A percentile compares a stretch with the other conserved stretches of the same genome.
phyloP scores from a whole-genome alignment of 345 rosid genomes.

The Brassica napus region DNA sequence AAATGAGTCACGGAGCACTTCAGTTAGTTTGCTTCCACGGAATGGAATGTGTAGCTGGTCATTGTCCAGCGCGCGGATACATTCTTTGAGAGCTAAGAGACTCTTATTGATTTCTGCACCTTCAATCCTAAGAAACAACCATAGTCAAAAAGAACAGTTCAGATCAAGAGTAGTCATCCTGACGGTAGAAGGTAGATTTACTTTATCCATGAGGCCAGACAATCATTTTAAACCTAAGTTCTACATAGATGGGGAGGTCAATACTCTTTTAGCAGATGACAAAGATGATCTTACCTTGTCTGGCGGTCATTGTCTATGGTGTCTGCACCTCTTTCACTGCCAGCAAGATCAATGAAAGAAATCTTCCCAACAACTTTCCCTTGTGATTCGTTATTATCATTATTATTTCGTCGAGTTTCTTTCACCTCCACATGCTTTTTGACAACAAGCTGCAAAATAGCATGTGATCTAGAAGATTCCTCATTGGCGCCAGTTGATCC shows the following conservation, averaged over 20 bases:
- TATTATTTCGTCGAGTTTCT: conserved; percentile 79
- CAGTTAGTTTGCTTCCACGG: conserved; percentile 95
- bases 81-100: conserved; percentile 94
- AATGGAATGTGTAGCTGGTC: conserved; percentile 97
- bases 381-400: conserved; percentile 70
- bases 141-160: neutral
- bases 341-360: conserved; percentile 99
- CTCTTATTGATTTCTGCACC: conserved; percentile 97
- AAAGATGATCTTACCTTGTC: conserved; percentile 61
- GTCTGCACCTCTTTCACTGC: conserved; percentile 99
- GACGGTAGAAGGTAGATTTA: neutral
- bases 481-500: conserved; percentile 99
- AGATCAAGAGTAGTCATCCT: conserved; percentile 16
- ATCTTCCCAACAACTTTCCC: conserved; percentile 94
- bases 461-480: conserved; percentile 99
- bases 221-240: neutral
- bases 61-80: conserved; percentile 94
- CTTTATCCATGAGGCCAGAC: neutral
- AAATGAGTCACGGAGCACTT: conserved; percentile 95
- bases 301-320: conserved; percentile 99
- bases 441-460: conserved; percentile 87
- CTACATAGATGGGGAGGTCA: neutral
- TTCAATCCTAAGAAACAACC: conserved; percentile 60
- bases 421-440: conserved; percentile 86
- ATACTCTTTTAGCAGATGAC: neutral